Conservation (phyloP, 805 yeast species). For the Saturnispora bothae region DNA sequence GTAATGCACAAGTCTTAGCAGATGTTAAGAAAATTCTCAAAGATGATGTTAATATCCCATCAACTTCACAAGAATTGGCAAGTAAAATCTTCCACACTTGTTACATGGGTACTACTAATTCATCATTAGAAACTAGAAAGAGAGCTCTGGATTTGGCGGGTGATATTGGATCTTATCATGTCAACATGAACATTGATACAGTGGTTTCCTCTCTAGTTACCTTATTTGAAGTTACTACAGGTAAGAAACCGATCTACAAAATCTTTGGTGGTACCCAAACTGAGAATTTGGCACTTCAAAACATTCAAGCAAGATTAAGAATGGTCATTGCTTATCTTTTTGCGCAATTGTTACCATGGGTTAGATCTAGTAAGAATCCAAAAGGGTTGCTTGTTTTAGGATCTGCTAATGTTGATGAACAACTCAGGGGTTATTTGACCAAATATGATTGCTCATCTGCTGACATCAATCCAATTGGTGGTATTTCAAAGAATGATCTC, state of each 20-base stretch:
- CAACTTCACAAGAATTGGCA: constrained; percentile 67
- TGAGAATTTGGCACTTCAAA: constrained; percentile 90
- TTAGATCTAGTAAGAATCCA: constrained; percentile 52
- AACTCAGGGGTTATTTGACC: constrained; percentile 88
- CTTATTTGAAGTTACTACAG: constrained; percentile 82
- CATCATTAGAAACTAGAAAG: constrained; percentile 74
- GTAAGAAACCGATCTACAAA: constrained; percentile 78
- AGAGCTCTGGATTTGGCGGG: constrained; percentile 72
- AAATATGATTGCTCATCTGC: constrained; percentile 97
- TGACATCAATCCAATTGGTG: constrained; percentile 98
- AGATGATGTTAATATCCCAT: constrained; percentile 39
- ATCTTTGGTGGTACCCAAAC: constrained; percentile 88
- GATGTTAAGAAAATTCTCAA: constrained; percentile 69
- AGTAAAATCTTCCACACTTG: constrained; percentile 72
- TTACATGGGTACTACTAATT: constrained; percentile 93
- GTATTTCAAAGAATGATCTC: constrained; percentile 89
- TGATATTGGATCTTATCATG: constrained; percentile 79
- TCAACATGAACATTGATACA: constrained; percentile 84
- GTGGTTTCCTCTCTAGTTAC: constrained; percentile 63
- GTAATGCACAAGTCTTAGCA: constrained; percentile 61
- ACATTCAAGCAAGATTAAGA: constrained; percentile 90
- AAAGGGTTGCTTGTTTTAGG: constrained; percentile 89
- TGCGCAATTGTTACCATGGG: constrained; percentile 95
- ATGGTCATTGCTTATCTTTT: constrained; percentile 91
- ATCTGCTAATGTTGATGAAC: constrained; percentile 95